Evolutionary conservation across 2,329 filamentous ascomycete genomes (phyloP).

Genomic region (Botrytis galanthina): DNA sequence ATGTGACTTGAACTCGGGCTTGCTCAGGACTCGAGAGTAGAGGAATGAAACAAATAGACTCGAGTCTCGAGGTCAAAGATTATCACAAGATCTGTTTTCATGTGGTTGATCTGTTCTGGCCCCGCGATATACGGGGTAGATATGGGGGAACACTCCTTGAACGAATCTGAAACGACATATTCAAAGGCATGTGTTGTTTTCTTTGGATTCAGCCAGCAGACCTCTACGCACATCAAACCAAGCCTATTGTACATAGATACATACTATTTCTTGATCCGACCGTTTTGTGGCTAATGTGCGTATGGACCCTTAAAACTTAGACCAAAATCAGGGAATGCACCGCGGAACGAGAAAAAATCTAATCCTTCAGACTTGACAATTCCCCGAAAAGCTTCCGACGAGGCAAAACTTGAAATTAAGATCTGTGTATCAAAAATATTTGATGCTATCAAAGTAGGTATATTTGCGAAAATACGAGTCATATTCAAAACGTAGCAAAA

Average conservation of each 20-base stretch:
- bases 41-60: neutral
- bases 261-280: neutral
- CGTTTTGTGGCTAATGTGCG: neutral
- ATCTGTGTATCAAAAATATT: neutral
- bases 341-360: conserved; percentile 5
- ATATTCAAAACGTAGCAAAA: neutral
- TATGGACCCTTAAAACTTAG: neutral
- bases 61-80: neutral
- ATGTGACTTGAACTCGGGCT: conserved; percentile 9
- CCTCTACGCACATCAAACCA: neutral
- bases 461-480: conserved; percentile 7
- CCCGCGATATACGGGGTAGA: neutral
- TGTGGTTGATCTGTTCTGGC: neutral
- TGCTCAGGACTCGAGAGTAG: neutral
- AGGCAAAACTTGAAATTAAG: conserved; percentile 1
- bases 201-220: conserved; percentile 2
- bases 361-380: neutral
- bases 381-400: conserved; percentile 10
- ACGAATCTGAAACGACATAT: conserved; percentile 5
- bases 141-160: neutral
- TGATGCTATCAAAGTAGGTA: neutral
- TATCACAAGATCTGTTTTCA: conserved; percentile 14
- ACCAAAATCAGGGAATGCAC: neutral
- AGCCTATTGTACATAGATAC: neutral
- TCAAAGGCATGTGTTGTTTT: conserved; percentile 9